Base-by-base conservation (phyloP, 345 rosid genomes). In the Heritiera fomes region DNA sequence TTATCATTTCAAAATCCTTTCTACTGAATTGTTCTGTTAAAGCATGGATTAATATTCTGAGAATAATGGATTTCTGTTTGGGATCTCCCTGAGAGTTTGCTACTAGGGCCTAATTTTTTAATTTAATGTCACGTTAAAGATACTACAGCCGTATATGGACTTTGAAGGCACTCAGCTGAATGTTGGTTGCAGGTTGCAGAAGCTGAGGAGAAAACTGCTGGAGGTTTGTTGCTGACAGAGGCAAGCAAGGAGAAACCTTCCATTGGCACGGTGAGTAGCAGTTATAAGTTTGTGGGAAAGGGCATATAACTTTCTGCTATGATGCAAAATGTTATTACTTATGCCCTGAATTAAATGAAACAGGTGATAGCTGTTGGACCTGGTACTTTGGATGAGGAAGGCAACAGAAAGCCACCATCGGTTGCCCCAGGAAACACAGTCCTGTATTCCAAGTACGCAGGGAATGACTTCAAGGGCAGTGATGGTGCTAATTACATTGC, bases 181-280 rank as follows among this genome's bases (percentile, higher is more conserved):
- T 71, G 47, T 49, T 45, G 55, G 71, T 75, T 86, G 77, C 80
- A 96, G 99, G 87, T 97, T 73, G 95, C 92, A 56, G 94, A 90
- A 83, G 97, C 98, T 3, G 97, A 97, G 90, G 92, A 89, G 87
- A 94, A 89, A 84, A 97, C 98, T 79, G 89, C 99, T 20, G 99
- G 98, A 77, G 99, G 99, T 61, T 83, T 97, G 89, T 78, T 94
- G 78, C 79, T 96, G 82, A 91, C 98, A 1, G 94, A 89, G 83
- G 90, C 97, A 52, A 85, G 88, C 86, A 94, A 94, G 86, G 98
- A 96, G 84, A 94, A 94, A 78, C 98, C 98, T 79, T 94, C 98
- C 34, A 87, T 94, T 62, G 99, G 98, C 83, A 84, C 84, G 69
- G 99, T 94, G 82, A 83, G 87, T 53, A n/a, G 0, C 9, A 3